phyloP scores from a whole-genome alignment of 176 grass and related monocot species.

The Leersia perrieri region DNA sequence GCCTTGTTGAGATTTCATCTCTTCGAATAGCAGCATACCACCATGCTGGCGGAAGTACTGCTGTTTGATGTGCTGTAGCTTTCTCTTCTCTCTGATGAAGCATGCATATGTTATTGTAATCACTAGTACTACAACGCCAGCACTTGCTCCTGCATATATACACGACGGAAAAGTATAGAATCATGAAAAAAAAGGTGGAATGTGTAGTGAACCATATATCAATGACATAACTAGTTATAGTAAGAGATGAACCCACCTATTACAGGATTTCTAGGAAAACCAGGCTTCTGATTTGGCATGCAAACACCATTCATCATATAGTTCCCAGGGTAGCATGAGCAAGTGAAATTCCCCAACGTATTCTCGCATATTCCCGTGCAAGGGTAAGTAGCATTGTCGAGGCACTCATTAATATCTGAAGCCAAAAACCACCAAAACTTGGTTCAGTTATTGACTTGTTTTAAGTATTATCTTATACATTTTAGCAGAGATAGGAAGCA shows the following conservation, averaged over 20 bases:
- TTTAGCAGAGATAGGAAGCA: too few relatives aligned
- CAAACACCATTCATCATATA: neutral
- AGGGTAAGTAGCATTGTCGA: neutral
- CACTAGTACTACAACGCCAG: neutral
- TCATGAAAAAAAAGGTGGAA: too few relatives aligned
- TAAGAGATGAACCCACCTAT: neutral
- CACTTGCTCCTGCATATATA: conserved; percentile 3
- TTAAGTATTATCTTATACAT: neutral
- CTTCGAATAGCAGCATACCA: conserved; percentile 4
- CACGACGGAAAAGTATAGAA: too few relatives aligned
- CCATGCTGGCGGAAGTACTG: conserved; percentile 8
- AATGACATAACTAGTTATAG: too few relatives aligned
- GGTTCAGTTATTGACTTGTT: neutral
- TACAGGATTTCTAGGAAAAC: neutral
- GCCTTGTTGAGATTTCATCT: neutral
- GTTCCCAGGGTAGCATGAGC: neutral
- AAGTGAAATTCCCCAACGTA: neutral
- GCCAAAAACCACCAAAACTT: neutral
- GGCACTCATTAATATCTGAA: conserved; percentile 33
- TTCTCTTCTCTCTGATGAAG: conserved; percentile 5
- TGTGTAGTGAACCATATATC: too few relatives aligned
- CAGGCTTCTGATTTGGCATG: neutral
- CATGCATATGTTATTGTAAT: neutral
- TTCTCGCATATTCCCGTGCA: conserved; percentile 16
- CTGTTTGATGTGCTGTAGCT: neutral